Evolutionary conservation across 2,329 filamentous ascomycete species (phyloP).

Genomic region (Pseudogymnoascus sp.): DNA sequence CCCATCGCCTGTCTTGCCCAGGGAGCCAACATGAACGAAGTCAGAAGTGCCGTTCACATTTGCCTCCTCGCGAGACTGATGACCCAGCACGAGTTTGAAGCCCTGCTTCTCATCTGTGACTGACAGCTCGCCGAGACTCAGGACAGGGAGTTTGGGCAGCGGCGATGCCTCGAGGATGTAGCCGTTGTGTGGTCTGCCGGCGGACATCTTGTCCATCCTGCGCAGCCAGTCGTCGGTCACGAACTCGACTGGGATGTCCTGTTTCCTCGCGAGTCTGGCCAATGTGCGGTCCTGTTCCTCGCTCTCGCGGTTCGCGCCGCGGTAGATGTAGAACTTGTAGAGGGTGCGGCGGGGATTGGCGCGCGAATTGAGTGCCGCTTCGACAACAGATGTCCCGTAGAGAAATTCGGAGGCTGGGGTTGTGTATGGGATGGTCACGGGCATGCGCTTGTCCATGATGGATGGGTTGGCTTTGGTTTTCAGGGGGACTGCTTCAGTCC

Average conservation of each 20-base stretch:
- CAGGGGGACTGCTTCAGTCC: not conserved
- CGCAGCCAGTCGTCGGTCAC: slow-evolving; percentile 56
- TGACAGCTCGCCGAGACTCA: slow-evolving; percentile 38
- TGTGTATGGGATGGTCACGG: slow-evolving; percentile 54
- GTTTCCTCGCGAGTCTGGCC: slow-evolving; percentile 39
- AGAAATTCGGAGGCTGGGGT: slow-evolving; percentile 88
- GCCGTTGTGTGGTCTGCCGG: slow-evolving; percentile 81
- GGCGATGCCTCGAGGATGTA: slow-evolving; percentile 81
- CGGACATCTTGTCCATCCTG: slow-evolving; percentile 76
- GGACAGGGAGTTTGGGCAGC: slow-evolving; percentile 64
- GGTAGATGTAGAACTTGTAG: slow-evolving; percentile 77
- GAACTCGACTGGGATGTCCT: slow-evolving; percentile 48
- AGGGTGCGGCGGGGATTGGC: slow-evolving; percentile 55
- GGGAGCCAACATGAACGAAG: slow-evolving; percentile 35
- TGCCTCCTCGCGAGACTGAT: slow-evolving; percentile 68
- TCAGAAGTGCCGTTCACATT: slow-evolving; percentile 61
- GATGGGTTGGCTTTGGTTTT: not conserved
- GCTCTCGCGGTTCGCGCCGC: slow-evolving; percentile 47
- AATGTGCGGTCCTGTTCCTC: slow-evolving; percentile 39
- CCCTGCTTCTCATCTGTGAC: slow-evolving; percentile 31
- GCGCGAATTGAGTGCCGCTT: slow-evolving; percentile 62
- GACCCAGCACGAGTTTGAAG: slow-evolving; percentile 53
- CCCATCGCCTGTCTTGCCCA: slow-evolving; percentile 23
- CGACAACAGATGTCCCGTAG: slow-evolving; percentile 75
- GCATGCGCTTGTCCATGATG: slow-evolving; percentile 21